Evolutionary conservation across 2,329 filamentous ascomycete genomes (phyloP), one percentile per base, ranked within the genome.

Genomic region (Didymosphaeria variabile): DNA sequence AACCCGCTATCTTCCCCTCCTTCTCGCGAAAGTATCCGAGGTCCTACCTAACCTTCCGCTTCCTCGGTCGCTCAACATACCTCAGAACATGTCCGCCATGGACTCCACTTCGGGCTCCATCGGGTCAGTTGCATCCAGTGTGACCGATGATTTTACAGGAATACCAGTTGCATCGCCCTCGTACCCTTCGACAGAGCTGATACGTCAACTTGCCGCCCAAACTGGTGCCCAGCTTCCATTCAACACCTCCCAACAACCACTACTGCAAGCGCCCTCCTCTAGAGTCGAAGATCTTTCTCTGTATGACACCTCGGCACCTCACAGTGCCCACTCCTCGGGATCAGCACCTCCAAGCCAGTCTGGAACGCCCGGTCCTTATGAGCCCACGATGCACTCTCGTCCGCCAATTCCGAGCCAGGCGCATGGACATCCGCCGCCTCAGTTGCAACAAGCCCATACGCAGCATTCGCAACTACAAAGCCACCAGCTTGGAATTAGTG

Each of bases 21-120:
- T 97, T 1, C 79, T 95, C 58, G 86, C 86, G 74, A 95, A 94
- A 79, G 86, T 94, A 42, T 85, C 89, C 62, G 90, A 94, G 45
- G 84, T 90, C 3, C 80, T 94, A 3, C 90, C 90, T 53, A 77
- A 74, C 62, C 72, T 78, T 17, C 73, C 75, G 56, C 71, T 79
- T 57, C 77, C 77, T 58, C 72, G 72, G 56, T 74, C 74, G 34
- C 59, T 78, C 58, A 73, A 75, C 61, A 57, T 76, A 58, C 66
- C 72, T 17, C 74, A 72, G 61, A 63, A 67, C 38, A 57, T 72
- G 45, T 64, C 74, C 53, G 54, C 68, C 29, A 74, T 76, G 42
- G 67, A 71, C 55, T 64, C 76, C 38, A 57, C 67, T 60, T 61
- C 67, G 55, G 62, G 63, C 58, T 63, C 68, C 38, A 64, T 69